Conservation (phyloP, 768 basidiomycete species). For the Lactifluus volemus region DNA sequence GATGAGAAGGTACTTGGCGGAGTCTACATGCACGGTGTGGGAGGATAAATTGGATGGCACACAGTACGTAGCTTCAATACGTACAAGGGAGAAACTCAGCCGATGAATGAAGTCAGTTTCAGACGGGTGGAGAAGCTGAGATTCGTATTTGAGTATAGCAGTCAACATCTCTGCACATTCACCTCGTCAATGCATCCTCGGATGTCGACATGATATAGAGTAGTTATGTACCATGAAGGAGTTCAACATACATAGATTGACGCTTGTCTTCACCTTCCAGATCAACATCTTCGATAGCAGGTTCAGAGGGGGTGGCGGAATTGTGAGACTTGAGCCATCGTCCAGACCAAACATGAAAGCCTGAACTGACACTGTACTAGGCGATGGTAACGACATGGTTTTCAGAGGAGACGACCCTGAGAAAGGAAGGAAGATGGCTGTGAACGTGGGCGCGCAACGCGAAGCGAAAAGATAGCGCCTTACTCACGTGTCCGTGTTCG, state of each 20-base stretch:
- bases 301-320: neutral
- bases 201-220: neutral
- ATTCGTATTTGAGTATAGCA: constrained; percentile 42
- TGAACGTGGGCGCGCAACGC: neutral
- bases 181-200: neutral
- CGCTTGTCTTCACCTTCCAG: constrained; percentile 8
- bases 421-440: neutral
- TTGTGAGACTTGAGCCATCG: neutral
- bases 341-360: constrained; percentile 14
- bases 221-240: constrained; percentile 31
- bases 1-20: constrained; percentile 52
- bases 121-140: constrained; percentile 39
- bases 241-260: constrained; percentile 36
- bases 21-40: constrained; percentile 29
- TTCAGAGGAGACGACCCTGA: neutral
- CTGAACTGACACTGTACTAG: constrained; percentile 9
- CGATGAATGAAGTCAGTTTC: constrained; percentile 39
- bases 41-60: neutral
- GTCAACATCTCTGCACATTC: constrained; percentile 42
- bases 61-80: constrained; percentile 21
- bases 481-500: neutral
- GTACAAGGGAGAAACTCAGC: constrained; percentile 43
- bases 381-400: constrained; percentile 11
- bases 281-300: neutral
- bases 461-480: neutral